These are phyloP conservation scores for Mollisiaceae sp. DNA, from an alignment of 2,329 filamentous ascomycete species.

Conservation along the genomic window DNA sequence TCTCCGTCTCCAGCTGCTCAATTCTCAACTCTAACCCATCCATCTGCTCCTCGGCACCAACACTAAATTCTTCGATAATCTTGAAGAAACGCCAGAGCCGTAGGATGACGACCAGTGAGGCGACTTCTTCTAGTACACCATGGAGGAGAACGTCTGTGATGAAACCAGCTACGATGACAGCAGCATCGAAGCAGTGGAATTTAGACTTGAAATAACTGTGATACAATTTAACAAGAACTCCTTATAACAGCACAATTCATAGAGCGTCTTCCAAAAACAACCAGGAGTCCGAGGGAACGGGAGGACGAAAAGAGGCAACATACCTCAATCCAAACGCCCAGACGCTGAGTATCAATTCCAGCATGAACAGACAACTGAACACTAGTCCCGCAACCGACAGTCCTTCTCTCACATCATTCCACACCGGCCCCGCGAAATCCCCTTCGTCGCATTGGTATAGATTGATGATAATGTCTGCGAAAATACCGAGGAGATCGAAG, in stretches of 20 bases:
- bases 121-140: slow-evolving; percentile 66
- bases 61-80: slow-evolving; percentile 70
- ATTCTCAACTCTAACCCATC: slow-evolving; percentile 60
- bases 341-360: slow-evolving; percentile 62
- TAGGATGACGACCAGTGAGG: slow-evolving; percentile 68
- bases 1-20: slow-evolving; percentile 56
- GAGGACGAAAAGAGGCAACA: not conserved
- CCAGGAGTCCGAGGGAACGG: not conserved
- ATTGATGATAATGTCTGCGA: slow-evolving; percentile 56
- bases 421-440: slow-evolving; percentile 33
- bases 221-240: not conserved
- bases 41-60: slow-evolving; percentile 66
- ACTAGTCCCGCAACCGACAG: slow-evolving; percentile 60
- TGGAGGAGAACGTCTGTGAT: slow-evolving; percentile 64
- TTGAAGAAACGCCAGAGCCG: slow-evolving; percentile 73
- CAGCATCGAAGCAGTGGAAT: slow-evolving; percentile 69
- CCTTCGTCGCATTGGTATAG: slow-evolving; percentile 53
- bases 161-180: slow-evolving; percentile 66
- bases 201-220: slow-evolving; percentile 59
- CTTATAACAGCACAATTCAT: not conserved
- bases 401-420: slow-evolving; percentile 46
- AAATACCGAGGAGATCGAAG: slow-evolving; percentile 56
- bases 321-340: slow-evolving; percentile 66
- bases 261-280: not conserved
- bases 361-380: slow-evolving; percentile 68